Evolutionary conservation across 805 yeast species (phyloP), one percentile per base, ranked within the genome.

Genomic region (Sungouiella blattae): DNA sequence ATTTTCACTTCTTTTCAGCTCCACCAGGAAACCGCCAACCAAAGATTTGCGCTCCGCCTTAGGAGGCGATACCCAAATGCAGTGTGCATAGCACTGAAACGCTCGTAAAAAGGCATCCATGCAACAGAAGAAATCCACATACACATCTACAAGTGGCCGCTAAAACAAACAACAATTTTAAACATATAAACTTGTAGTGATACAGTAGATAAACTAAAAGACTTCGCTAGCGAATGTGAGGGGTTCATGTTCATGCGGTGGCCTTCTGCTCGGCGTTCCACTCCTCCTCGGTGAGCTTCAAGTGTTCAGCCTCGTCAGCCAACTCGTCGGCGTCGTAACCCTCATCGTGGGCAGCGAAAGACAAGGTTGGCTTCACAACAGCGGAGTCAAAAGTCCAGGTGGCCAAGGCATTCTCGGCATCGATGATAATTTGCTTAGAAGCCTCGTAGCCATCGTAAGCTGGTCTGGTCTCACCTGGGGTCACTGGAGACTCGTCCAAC

Each of bases 381-480:
- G 94, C 91, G 39, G 80, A 68, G 55, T 84, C 93, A 53, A 83
- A 74, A 47, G 94, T 84, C 94, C 94, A 84, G 33, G 83, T 72
- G 46, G 85, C 83, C 60, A 84, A 73, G 37, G 93, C 88, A 47
- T 78, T 80, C 67, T 84, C 94, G 46, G 88, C 87, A 56, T 84
- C 94, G 50, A 84, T 79, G 53, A 84, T 83, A 62, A 84, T 84
- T 67, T 84, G 94, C 68, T 83, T 84, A 27, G 91, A 82, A 30
- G 91, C 88, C 62, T 84, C 93, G 61, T 83, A 84, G 50, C 94
- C 94, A 53, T 84, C 94, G 60, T 84, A 84, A 40, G 89, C 83
- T 26, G 89, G 83, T 78, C 93, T 82, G 32, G 91, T 83, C 69
- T 85, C 95, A 72, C 95, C 95, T 40, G 95, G 95, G 40, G 91